A percentile compares a stretch with the other conserved stretches of the same genome.
Conservation (phyloP, 495 filamentous ascomycete species). For the Talaromyces thailandensis region DNA sequence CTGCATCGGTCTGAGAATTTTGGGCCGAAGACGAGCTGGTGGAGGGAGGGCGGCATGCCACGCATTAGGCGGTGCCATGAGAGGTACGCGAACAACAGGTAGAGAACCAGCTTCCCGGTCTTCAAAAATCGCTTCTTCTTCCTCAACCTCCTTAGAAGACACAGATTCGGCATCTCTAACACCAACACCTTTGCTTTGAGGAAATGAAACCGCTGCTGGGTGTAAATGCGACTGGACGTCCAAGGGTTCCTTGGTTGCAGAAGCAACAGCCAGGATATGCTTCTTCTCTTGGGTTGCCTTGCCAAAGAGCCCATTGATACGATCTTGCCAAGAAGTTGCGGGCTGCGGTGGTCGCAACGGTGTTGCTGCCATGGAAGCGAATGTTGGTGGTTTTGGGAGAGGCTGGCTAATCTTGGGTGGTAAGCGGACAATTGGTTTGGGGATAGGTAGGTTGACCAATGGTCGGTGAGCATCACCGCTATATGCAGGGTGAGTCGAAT, state of each 20-base stretch:
- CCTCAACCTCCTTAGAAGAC: slow-evolving; percentile 55
- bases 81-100: slow-evolving; percentile 59
- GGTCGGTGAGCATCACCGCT: slow-evolving; percentile 55
- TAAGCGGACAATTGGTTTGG: slow-evolving; percentile 61
- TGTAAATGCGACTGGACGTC: slow-evolving; percentile 42
- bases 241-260: slow-evolving; percentile 51
- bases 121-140: slow-evolving; percentile 74
- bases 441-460: slow-evolving; percentile 57
- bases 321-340: slow-evolving; percentile 61
- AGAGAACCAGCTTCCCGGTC: slow-evolving; percentile 74
- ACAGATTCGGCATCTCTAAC: slow-evolving; percentile 29
- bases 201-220: slow-evolving; percentile 51
- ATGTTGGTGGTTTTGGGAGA: slow-evolving; percentile 39
- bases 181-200: slow-evolving; percentile 22
- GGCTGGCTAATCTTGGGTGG: slow-evolving; percentile 46
- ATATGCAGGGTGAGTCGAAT: slow-evolving; percentile 61
- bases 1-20: slow-evolving; percentile 29
- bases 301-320: slow-evolving; percentile 62
- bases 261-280: slow-evolving; percentile 44
- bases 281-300: slow-evolving; percentile 46
- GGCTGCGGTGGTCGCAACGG: slow-evolving; percentile 17
- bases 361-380: slow-evolving; percentile 47
- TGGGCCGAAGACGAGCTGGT: slow-evolving; percentile 22
- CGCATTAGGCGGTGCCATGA: slow-evolving; percentile 43
- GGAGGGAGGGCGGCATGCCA: slow-evolving; percentile 38